A percentile compares a stretch with the other conserved stretches of the same genome.
Conservation (phyloP, 176 grass and related monocot species). For the Guadua angustifolia region DNA sequence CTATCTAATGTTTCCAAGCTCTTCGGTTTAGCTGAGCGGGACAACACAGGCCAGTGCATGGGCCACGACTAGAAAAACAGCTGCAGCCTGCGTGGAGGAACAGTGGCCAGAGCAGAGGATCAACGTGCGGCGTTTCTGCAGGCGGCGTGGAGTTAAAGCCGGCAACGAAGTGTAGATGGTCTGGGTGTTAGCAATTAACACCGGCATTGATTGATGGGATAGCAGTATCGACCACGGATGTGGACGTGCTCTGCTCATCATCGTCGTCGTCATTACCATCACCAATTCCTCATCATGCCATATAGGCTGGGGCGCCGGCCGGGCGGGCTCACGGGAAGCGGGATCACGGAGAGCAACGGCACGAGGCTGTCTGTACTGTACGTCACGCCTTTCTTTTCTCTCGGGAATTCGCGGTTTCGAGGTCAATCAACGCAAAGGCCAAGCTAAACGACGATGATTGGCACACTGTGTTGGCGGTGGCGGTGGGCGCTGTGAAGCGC, state of each 20-base stretch:
- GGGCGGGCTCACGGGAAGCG: neutral
- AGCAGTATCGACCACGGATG: neutral
- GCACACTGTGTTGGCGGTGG: neutral
- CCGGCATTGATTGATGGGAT: no score
- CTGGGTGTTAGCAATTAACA: neutral
- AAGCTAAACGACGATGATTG: neutral
- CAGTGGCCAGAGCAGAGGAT: conserved; percentile 1
- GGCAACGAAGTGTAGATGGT: conserved; percentile 11
- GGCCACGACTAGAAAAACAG: neutral
- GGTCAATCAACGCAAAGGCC: neutral
- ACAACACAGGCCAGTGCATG: neutral
- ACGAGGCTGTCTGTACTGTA: neutral
- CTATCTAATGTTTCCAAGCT: neutral
- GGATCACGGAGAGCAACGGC: neutral
- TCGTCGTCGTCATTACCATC: neutral
- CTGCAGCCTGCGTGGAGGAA: neutral
- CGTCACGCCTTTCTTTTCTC: neutral
- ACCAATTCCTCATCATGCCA: neutral
- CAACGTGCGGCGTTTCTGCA: neutral
- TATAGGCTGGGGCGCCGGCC: neutral
- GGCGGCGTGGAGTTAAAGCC: neutral
- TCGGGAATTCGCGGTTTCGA: neutral
- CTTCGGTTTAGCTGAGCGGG: neutral
- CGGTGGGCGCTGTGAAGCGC: neutral
- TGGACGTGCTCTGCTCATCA: neutral